Base-by-base conservation (phyloP, 306 rosid genomes). In the Castanea sativa region DNA sequence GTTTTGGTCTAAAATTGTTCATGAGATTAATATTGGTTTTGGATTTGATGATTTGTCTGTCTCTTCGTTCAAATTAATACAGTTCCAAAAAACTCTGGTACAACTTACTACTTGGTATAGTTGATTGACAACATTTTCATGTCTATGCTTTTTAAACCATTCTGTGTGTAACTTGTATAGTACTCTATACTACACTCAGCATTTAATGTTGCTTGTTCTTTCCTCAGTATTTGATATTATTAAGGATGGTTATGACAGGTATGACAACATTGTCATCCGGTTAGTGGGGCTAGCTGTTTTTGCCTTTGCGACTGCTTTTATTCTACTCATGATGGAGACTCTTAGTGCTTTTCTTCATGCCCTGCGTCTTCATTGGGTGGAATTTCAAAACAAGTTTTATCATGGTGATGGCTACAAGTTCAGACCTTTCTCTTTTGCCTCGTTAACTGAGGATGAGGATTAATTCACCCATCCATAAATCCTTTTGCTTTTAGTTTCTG, bases 311-410 rank as follows among this genome's bases (percentile, higher is more conserved):
- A 93, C 99, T 61, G 99, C 99, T 58, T 96, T 96, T 84, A 93
- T 96, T 84, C 90, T 96, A 41, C 98, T 96, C 72, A 96, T 96
- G 99, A 96, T 96, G 99, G 97, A 96, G 89, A 88, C 96, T 32
- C 92, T 96, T 5, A 91, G 99, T 74, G 98, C 99, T 77, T 96
- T 96, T 88, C 99, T 96, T 83, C 99, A 96, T 76, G 98, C 99
- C 83, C 76, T 96, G 83, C 97, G 99, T 88, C 99, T 96, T 73
- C 99, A 96, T 83, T 96, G 99, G 99, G 97, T 96, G 55, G 99
- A 96, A 83, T 96, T 90, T 86, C 99, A 96, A 86, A 91, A 87
- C 76, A 96, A 96, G 77, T 96, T 96, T 90, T 96, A 96, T 88
- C 83, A 88, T 16, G 99, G 98, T 15, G 99, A 96, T 85, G 99